phyloP scores from a whole-genome alignment of 2,329 filamentous ascomycete genomes.

The Blumeria graminis region DNA sequence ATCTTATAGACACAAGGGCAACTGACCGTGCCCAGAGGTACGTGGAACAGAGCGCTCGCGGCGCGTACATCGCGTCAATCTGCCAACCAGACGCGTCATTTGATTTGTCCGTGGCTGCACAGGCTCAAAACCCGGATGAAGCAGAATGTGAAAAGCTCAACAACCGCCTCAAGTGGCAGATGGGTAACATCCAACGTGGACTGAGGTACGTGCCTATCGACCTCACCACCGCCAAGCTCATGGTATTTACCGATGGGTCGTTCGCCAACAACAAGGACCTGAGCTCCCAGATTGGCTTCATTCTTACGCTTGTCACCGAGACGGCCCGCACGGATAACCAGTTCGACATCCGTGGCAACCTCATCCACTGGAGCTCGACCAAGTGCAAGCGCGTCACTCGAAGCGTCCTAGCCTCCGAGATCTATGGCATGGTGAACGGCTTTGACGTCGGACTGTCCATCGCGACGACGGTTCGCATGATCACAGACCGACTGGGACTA shows the following conservation, averaged over 20 bases:
- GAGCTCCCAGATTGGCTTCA: neutral
- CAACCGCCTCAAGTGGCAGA: neutral
- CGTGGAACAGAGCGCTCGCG: neutral
- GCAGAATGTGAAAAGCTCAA: neutral
- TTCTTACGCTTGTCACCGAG: neutral
- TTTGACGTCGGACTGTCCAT: slow-evolving; percentile 2
- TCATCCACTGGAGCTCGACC: neutral
- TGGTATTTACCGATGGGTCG: slow-evolving; percentile 1
- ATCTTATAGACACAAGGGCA: neutral
- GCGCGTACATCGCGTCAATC: neutral
- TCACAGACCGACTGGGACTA: neutral
- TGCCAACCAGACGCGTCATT: neutral
- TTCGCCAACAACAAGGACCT: slow-evolving; percentile 1
- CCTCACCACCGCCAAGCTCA: neutral
- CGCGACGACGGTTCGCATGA: neutral
- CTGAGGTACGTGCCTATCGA: neutral
- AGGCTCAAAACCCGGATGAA: neutral
- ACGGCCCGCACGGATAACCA: neutral
- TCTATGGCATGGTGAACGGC: slow-evolving; percentile 3
- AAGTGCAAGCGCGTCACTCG: slow-evolving; percentile 1
- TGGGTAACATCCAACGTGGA: neutral
- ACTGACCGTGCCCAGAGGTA: neutral
- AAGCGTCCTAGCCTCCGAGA: slow-evolving; percentile 2
- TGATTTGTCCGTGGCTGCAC: neutral
- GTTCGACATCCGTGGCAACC: neutral